Base-by-base conservation (phyloP, 2,329 filamentous ascomycete species). In the Fusarium globosum region DNA sequence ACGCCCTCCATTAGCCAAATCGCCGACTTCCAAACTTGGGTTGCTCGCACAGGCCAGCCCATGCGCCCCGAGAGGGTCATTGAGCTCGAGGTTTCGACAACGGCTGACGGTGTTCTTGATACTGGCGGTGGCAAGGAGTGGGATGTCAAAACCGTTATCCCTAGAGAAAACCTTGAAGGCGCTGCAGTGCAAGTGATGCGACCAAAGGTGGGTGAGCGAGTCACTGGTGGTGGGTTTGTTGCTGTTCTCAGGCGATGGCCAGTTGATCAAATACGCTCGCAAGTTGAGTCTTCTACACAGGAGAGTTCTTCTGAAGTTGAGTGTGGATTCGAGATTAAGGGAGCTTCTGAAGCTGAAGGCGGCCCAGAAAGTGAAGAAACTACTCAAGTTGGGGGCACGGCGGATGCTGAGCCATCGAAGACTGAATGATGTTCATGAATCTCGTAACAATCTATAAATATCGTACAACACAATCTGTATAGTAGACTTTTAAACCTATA, bases 1-100 rank as follows among this genome's bases (percentile, higher is more conserved):
- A 91, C 90, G 72, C 94, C 94, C 1, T 94, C 90, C 75, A 90
- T 96, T 66, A 95, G 93, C 15, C 94, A 96, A 80, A 92, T 96
- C 62, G 90, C 87, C 45, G 87, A 90, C 10, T 93, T 91, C 66
- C 77, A 81, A 43, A 65, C 77, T 26, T 83, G 82, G 82, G 61
- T 90, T 38, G 87, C 86, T 65, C 82, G 86, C 35, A 83, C 88
- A 18, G 82, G 81, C 6, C 82, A 94, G 60, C 89, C 89, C 21
- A 61, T 88, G 28, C 80, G 86, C 33, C 81, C 91, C 14, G 90
- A 92, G 43, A 86, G 85, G 49, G 88, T 90, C 1, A 77, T 92
- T 21, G 91, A 93, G 79, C 82, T 92, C 71, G 85, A 85, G 12
- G 77, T 80, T 14, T 80, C 82, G 7, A 84, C 82, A 2, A 79